A percentile compares a stretch with the other conserved stretches of the same genome.
Evolutionary conservation across 495 filamentous ascomycete species (phyloP).

Genomic region (Penicillium canescens): DNA sequence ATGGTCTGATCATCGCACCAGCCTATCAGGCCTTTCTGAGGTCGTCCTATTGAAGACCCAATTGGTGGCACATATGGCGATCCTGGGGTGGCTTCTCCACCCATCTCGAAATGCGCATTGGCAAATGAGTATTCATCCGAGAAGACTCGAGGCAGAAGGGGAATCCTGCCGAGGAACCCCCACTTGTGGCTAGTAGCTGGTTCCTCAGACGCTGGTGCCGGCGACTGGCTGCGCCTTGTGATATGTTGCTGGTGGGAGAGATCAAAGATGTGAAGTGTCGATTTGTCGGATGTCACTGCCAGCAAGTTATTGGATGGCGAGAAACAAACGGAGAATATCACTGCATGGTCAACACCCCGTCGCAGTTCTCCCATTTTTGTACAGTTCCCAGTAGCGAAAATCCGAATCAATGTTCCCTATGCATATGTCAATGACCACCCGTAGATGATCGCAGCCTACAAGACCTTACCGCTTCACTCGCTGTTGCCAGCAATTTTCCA

Average conservation of each 20-base stretch:
- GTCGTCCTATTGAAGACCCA: slow-evolving; percentile 52
- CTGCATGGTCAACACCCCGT: slow-evolving; percentile 83
- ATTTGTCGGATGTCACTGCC: slow-evolving; percentile 96
- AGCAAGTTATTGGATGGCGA: slow-evolving; percentile 75
- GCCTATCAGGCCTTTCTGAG: slow-evolving; percentile 73
- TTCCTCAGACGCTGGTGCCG: slow-evolving; percentile 40
- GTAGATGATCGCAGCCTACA: background rate
- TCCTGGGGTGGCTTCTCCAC: slow-evolving; percentile 59
- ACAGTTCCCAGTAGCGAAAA: slow-evolving; percentile 76
- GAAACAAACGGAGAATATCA: slow-evolving; percentile 84
- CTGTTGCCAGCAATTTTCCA: slow-evolving; percentile 83
- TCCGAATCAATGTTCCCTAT: slow-evolving; percentile 83
- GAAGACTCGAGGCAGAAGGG: slow-evolving; percentile 76
- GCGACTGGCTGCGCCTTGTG: slow-evolving; percentile 35
- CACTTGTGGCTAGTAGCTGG: slow-evolving; percentile 65
- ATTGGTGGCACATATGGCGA: slow-evolving; percentile 42
- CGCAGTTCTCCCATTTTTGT: slow-evolving; percentile 80
- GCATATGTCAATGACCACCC: slow-evolving; percentile 6
- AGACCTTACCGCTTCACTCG: slow-evolving; percentile 73
- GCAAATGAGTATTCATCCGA: slow-evolving; percentile 83
- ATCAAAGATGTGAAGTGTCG: slow-evolving; percentile 91
- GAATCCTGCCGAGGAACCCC: slow-evolving; percentile 76
- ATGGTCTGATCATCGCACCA: slow-evolving; percentile 71
- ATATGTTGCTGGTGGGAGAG: slow-evolving; percentile 47
- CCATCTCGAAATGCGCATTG: slow-evolving; percentile 73